Base-by-base conservation (phyloP, 257 asterid genomes). In the Jasminum sambac region DNA sequence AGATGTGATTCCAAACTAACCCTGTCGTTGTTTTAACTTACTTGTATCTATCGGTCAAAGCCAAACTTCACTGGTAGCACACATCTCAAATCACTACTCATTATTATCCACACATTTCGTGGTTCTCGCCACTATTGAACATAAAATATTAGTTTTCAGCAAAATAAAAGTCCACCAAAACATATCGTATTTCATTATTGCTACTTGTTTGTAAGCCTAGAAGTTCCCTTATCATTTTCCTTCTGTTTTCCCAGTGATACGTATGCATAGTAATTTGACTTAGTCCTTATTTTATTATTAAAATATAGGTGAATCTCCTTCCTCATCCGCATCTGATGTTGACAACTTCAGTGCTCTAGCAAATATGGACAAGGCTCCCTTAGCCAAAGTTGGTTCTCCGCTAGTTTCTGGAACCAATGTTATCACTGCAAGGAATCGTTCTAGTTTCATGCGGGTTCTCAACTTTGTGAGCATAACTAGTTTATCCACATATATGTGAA, bases 281-380 rank as follows among this genome's bases (percentile, higher is more conserved):
- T 74, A 11, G 59, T 42, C 16, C 26, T 58, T 70, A 25, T 63
- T 50, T 64, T 68, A 57, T 75, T 69, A 70, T 34, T 61, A 41
- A 55, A 59, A 23, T 77, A 79, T 78, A 95, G 99, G 98, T 74
- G 99, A 95, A 72, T 95, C 99, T 73, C 98, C 99, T 76, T 89
- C 98, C 68, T 95, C 99, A 57, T 91, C 98, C 68, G 96, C 98
- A 68, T 95, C 99, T 57, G 99, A 91, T 78, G 81, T 91, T 60
- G 99, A 95, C 85, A 91, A 91, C 84, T 83, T 95, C 83, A 91
- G 83, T 86, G 88, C 88, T 73, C 90, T 84, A 83, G 81, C 81
- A 57, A 77, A 81, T 41, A 72, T 74, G 7, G 97, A 88, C 77
- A 95, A 85, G 89, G 86, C 79, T 65, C 75, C 92, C 67, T 72